A percentile compares a stretch with the other conserved stretches of the same genome.
These are phyloP conservation scores for Yueomyces sp. DNA, from an alignment of 805 yeast genomes.

Conservation along the genomic window DNA sequence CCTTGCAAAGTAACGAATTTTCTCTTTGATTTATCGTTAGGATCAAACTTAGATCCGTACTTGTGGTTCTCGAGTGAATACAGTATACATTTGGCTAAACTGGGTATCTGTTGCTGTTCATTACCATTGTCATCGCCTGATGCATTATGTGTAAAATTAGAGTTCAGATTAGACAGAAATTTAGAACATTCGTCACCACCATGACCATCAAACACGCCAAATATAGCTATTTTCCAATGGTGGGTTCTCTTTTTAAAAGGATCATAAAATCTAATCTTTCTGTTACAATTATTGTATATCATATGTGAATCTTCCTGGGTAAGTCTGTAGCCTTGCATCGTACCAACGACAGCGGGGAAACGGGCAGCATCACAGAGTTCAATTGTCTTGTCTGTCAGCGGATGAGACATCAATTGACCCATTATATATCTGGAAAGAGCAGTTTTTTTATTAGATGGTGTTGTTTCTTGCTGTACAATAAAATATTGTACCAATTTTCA, in stretches of 20 bases:
- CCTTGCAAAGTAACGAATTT: slow-evolving; percentile 24
- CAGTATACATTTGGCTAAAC: slow-evolving; percentile 19
- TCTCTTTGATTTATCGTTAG: slow-evolving; percentile 4
- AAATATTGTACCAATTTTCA: too few relatives aligned
- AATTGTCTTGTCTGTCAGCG: slow-evolving; percentile 54
- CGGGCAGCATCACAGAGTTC: slow-evolving; percentile 30
- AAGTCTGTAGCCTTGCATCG: slow-evolving; percentile 67
- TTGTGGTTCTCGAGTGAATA: slow-evolving; percentile 19
- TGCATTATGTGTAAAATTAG: neutral
- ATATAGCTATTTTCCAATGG: slow-evolving; percentile 27
- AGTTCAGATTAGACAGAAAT: slow-evolving; percentile 21
- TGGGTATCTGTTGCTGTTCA: slow-evolving; percentile 6
- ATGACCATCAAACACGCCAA: slow-evolving; percentile 75
- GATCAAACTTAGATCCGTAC: slow-evolving; percentile 11
- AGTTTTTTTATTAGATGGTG: too few relatives aligned
- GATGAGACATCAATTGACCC: slow-evolving; percentile 70
- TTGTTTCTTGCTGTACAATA: too few relatives aligned
- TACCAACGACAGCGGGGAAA: slow-evolving; percentile 46
- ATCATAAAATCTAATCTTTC: slow-evolving; percentile 22
- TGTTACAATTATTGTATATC: slow-evolving; percentile 23
- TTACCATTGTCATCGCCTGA: slow-evolving; percentile 1
- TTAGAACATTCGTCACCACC: slow-evolving; percentile 58
- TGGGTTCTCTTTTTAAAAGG: slow-evolving; percentile 19
- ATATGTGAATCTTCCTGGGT: slow-evolving; percentile 70
- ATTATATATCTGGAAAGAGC: slow-evolving; percentile 20